These are phyloP conservation scores for Massariosphaeria phaeospora DNA, from an alignment of 495 filamentous ascomycete species.

Conservation along the genomic window DNA sequence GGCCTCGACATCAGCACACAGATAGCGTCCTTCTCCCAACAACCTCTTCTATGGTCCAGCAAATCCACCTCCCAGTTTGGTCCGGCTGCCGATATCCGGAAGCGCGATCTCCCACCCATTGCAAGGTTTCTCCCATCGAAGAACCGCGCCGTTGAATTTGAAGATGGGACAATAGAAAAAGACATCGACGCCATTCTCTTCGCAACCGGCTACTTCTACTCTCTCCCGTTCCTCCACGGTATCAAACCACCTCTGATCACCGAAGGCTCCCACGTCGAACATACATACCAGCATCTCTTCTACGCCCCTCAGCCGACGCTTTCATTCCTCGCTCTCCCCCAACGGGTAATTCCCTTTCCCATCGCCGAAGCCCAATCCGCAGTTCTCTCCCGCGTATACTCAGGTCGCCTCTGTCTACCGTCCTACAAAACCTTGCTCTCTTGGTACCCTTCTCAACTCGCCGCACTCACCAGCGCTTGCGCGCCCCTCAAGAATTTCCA, in stretches of 20 bases:
- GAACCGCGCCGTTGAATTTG: constrained; percentile 51
- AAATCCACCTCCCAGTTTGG: constrained; percentile 43
- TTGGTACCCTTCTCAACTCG: constrained; percentile 68
- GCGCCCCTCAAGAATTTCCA: constrained; percentile 55
- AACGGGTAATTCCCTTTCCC: constrained; percentile 80
- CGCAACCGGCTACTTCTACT: constrained; percentile 71
- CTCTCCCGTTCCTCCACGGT: constrained; percentile 62
- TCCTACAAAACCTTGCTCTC: constrained; percentile 54
- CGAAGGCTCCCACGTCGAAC: constrained; percentile 61
- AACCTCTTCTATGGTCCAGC: constrained; percentile 52
- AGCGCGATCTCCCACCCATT: constrained; percentile 57
- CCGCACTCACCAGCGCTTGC: constrained; percentile 37
- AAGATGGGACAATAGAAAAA: constrained; percentile 50
- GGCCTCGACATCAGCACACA: constrained; percentile 77
- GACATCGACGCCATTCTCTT: constrained; percentile 65
- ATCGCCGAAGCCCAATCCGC: constrained; percentile 73
- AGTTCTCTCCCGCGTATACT: constrained; percentile 70
- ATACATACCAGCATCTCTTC: constrained; percentile 74
- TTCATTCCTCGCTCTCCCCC: constrained; percentile 67
- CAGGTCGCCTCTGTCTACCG: constrained; percentile 61
- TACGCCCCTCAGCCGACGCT: constrained; percentile 71
- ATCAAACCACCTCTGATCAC: constrained; percentile 57
- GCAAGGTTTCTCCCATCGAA: constrained; percentile 50
- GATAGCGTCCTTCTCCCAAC: constrained; percentile 52
- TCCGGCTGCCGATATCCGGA: constrained; percentile 35